phyloP scores from a whole-genome alignment of 1,139 yeast genomes.

The Suhomyces atakaporum region DNA sequence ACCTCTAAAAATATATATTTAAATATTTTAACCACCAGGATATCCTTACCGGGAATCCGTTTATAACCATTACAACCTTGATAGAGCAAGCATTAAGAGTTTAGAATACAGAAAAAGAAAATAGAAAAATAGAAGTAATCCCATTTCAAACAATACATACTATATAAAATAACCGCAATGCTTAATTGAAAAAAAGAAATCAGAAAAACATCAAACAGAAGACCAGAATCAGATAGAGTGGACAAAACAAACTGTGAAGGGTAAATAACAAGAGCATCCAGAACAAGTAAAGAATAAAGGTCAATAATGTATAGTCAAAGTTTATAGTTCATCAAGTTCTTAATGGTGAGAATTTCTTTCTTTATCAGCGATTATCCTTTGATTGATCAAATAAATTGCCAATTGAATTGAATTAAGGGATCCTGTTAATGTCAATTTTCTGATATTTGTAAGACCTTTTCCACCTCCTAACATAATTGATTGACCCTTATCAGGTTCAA shows the following conservation, averaged over 20 bases:
- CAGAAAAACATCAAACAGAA: neutral
- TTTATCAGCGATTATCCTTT: conserved; percentile 68
- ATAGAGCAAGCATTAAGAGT: conserved; percentile 1
- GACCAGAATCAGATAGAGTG: neutral
- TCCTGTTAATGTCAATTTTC: conserved; percentile 74
- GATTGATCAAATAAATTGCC: conserved; percentile 77
- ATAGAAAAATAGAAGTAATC: conserved; percentile 3
- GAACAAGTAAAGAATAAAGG: too few relatives aligned
- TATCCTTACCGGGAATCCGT: conserved; percentile 1
- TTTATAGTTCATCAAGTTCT: neutral
- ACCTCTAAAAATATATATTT: neutral
- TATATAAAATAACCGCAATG: conserved; percentile 1
- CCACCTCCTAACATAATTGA: conserved; percentile 57
- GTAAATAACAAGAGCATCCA: neutral
- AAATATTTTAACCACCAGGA: neutral
- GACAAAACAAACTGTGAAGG: neutral
- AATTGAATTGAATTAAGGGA: conserved; percentile 68
- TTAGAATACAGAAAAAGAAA: conserved; percentile 5
- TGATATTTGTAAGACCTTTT: conserved; percentile 54
- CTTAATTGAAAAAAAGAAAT: neutral
- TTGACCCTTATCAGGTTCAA: conserved; percentile 55
- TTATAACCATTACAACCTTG: neutral
- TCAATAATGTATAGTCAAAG: too few relatives aligned
- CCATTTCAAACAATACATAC: conserved; percentile 10
- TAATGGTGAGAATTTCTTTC: conserved; percentile 37